Percentiles rank a stretch among this genome's conserved stretches.
These are phyloP conservation scores for Vigna hirtella DNA, from an alignment of 306 rosid species.

Conservation along the genomic window DNA sequence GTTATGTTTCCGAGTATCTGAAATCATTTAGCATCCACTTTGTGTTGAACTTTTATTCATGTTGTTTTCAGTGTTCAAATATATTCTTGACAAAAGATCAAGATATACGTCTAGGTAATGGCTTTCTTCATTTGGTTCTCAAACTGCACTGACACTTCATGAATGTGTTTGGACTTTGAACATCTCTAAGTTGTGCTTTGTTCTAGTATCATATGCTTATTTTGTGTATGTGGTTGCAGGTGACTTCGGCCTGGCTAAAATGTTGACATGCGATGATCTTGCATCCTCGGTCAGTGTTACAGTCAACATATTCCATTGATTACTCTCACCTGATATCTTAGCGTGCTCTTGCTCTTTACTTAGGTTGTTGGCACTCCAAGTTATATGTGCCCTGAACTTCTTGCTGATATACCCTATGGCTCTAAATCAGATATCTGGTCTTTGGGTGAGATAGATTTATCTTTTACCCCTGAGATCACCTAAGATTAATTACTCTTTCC, in stretches of 20 bases:
- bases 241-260: conserved; percentile 95
- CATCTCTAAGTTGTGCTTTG: not conserved
- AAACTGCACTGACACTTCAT: conserved; percentile 16
- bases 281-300: conserved; percentile 81
- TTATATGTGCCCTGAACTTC: conserved; percentile 99
- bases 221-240: conserved; percentile 61
- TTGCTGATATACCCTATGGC: conserved; percentile 98
- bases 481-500: conserved; percentile 10
- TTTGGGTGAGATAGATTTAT: conserved; percentile 62
- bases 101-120: conserved; percentile 88
- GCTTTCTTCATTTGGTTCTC: conserved; percentile 33
- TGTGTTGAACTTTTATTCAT: conserved; percentile 31
- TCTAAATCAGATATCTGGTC: conserved; percentile 99
- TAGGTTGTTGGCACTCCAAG: conserved; percentile 99
- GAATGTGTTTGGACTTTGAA: not conserved
- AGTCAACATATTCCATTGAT: conserved; percentile 9
- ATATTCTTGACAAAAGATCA: conserved; percentile 95
- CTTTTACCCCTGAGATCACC: conserved; percentile 12
- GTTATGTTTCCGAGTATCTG: conserved; percentile 34
- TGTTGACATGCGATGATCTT: conserved; percentile 93
- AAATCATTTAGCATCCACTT: conserved; percentile 17
- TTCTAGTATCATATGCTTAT: conserved; percentile 20
- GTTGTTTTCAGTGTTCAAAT: conserved; percentile 83
- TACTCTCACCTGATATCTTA: conserved; percentile 20
- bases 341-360: conserved; percentile 5